Percentiles rank a stretch among this genome's conserved stretches.
These are phyloP conservation scores for Carpinus viminea DNA, from an alignment of 306 rosid species.

Conservation along the genomic window DNA sequence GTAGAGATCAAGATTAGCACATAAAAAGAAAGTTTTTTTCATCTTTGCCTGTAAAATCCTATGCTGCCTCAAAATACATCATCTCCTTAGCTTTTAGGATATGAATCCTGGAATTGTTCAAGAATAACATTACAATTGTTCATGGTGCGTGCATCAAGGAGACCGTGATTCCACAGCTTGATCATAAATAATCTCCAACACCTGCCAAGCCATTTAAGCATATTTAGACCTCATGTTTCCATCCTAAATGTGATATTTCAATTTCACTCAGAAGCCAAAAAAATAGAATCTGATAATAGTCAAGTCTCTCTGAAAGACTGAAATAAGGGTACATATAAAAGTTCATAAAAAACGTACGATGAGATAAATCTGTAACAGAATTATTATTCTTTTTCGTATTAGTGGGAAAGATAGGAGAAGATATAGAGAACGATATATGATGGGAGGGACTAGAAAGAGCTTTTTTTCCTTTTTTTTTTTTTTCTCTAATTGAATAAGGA, in stretches of 20 bases:
- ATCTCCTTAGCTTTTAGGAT: slow-evolving; percentile 34
- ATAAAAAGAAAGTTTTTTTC: background rate
- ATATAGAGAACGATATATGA: too few relatives aligned
- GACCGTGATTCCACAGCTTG: slow-evolving; percentile 69
- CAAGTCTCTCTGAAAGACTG: too few relatives aligned
- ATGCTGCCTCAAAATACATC: background rate
- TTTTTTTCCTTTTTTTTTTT: too few relatives aligned
- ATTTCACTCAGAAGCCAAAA: background rate
- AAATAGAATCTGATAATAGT: too few relatives aligned
- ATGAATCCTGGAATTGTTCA: slow-evolving; percentile 43
- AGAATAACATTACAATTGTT: slow-evolving; percentile 49
- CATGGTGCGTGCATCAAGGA: slow-evolving; percentile 57
- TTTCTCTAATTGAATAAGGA: too few relatives aligned
- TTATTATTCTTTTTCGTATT: too few relatives aligned
- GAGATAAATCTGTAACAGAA: too few relatives aligned
- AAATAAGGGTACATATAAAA: too few relatives aligned
- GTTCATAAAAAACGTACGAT: too few relatives aligned
- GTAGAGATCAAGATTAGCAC: background rate
- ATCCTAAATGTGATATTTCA: background rate
- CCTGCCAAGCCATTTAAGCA: slow-evolving; percentile 48
- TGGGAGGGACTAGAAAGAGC: too few relatives aligned
- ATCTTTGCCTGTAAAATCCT: background rate
- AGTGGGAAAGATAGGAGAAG: too few relatives aligned
- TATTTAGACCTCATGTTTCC: slow-evolving; percentile 1
- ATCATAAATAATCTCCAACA: slow-evolving; percentile 69